Conservation (phyloP, 2,329 filamentous ascomycete genomes). For the Apiospora rasikravindrae region DNA sequence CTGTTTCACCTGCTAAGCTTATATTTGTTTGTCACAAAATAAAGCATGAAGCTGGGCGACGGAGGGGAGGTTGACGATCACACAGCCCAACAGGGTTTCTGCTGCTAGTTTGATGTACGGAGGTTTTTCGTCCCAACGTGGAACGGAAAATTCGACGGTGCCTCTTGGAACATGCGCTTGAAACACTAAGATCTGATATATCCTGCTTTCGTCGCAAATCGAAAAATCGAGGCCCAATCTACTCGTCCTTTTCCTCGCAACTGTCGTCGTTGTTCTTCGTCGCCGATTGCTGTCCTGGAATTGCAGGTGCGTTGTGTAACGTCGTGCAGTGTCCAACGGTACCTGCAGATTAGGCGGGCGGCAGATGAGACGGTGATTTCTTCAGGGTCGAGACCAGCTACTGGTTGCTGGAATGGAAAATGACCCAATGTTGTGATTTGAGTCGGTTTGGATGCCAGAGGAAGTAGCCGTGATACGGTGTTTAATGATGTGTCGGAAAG, state of each 20-base stretch:
- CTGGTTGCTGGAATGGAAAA: constrained; percentile 3
- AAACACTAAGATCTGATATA: constrained; percentile 13
- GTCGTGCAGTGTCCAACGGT: constrained; percentile 31
- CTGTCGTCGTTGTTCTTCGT: neutral
- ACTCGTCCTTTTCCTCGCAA: neutral
- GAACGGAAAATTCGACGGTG: neutral
- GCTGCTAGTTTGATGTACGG: constrained; percentile 12
- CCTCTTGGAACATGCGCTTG: constrained; percentile 9
- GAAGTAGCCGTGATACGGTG: constrained; percentile 1
- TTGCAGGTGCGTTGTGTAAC: constrained; percentile 7
- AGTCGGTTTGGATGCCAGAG: constrained; percentile 4
- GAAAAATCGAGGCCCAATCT: neutral
- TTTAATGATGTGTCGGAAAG: constrained; percentile 2
- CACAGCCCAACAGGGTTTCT: neutral
- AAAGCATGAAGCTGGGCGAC: constrained; percentile 15
- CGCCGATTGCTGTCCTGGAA: neutral
- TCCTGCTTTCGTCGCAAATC: neutral
- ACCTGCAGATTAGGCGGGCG: constrained; percentile 35
- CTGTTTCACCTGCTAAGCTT: constrained; percentile 22
- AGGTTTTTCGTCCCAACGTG: constrained; percentile 17
- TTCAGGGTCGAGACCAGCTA: neutral
- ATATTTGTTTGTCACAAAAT: constrained; percentile 11
- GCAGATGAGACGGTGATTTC: constrained; percentile 27
- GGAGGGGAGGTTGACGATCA: constrained; percentile 15
- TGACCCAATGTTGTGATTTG: constrained; percentile 14